Evolutionary conservation across 257 asterid species (phyloP).

Genomic region (Solanum lycopersicoides): DNA sequence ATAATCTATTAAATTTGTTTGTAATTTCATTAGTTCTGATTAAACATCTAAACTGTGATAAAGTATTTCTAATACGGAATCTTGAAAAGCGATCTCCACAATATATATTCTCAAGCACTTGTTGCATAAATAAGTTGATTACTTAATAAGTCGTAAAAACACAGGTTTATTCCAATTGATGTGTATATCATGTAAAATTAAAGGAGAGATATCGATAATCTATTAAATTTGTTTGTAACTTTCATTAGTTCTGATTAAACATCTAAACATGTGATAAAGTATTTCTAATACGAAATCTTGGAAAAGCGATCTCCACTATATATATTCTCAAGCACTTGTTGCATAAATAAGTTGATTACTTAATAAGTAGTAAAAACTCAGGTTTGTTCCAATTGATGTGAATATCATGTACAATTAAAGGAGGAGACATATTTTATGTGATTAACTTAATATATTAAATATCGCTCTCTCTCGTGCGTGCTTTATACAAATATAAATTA

Average conservation of each 20-base stretch:
- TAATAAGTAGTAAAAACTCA: not conserved
- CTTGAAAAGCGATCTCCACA: not conserved
- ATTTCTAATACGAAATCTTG: not conserved
- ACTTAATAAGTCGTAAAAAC: not conserved
- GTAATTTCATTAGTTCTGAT: not conserved
- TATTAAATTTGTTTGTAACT: not conserved
- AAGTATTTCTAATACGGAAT: not conserved
- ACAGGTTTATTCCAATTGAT: not conserved
- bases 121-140: too few species aligned
- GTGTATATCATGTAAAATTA: not conserved
- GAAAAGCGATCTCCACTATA: too few species aligned
- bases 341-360: too few species aligned
- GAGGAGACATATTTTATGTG: not conserved
- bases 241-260: not conserved
- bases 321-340: not conserved
- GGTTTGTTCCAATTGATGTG: not conserved
- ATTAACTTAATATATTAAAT: not conserved
- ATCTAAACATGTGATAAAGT: not conserved
- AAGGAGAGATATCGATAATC: fast-evolving
- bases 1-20: not conserved
- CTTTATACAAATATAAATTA: too few species aligned
- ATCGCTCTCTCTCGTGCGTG: too few species aligned
- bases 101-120: not conserved
- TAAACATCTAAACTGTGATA: not conserved
- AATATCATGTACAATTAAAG: too few species aligned